Percentiles rank a stretch among this genome's conserved stretches.
These are phyloP conservation scores for Aspergillus sp. DNA, from an alignment of 2,329 filamentous ascomycete genomes.

Conservation along the genomic window DNA sequence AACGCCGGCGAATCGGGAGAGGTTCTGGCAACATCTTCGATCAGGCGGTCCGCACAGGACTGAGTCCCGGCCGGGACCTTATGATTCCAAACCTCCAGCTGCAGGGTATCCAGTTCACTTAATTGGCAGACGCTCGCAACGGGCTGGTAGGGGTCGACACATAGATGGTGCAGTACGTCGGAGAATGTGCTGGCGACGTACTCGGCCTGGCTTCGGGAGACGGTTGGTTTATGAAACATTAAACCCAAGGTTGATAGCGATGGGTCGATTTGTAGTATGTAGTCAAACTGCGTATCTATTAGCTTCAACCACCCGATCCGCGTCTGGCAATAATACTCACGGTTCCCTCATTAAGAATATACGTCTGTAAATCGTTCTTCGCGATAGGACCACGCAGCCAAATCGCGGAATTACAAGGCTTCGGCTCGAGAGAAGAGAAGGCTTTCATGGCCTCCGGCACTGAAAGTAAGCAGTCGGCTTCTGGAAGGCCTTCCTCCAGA, in stretches of 20 bases:
- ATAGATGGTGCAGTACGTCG: slow-evolving; percentile 6
- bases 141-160: slow-evolving; percentile 5
- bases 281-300: slow-evolving; percentile 5
- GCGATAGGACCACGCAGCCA: slow-evolving; percentile 5
- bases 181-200: slow-evolving; percentile 9
- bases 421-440: slow-evolving; percentile 6
- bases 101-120: slow-evolving; percentile 7
- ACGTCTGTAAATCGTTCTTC: slow-evolving; percentile 4
- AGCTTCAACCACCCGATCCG: neutral
- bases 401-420: slow-evolving; percentile 8
- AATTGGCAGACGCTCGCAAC: slow-evolving; percentile 6
- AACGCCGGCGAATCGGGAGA: slow-evolving; percentile 4
- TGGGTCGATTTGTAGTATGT: slow-evolving; percentile 7
- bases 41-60: slow-evolving; percentile 6
- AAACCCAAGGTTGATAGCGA: slow-evolving; percentile 6
- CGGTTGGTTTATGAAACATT: slow-evolving; percentile 7
- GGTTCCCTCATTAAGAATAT: slow-evolving; percentile 6
- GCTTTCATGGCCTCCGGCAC: slow-evolving; percentile 6
- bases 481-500: slow-evolving; percentile 4
- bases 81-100: slow-evolving; percentile 8
- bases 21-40: slow-evolving; percentile 3
- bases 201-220: slow-evolving; percentile 6
- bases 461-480: slow-evolving; percentile 6
- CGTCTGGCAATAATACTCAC: slow-evolving; percentile 1
- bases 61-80: slow-evolving; percentile 4